Conservation (phyloP, 345 rosid genomes). For the Eucalyptus polyanthemos region DNA sequence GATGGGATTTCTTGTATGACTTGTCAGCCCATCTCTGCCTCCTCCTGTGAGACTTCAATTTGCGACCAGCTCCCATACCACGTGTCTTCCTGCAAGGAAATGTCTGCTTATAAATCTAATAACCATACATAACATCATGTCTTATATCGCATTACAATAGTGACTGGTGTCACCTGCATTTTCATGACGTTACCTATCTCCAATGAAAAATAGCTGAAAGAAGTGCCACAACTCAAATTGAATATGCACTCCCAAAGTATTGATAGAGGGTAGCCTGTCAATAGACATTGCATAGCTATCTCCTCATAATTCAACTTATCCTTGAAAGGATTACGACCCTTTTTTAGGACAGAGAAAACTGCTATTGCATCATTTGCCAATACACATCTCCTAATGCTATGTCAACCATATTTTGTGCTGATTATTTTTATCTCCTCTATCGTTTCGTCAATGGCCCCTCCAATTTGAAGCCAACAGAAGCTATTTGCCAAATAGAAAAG, state of each 20-base stretch:
- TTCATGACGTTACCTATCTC: neutral
- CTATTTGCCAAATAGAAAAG: neutral
- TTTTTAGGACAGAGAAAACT: neutral
- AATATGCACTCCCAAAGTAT: neutral
- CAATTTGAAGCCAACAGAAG: neutral
- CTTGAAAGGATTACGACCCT: neutral
- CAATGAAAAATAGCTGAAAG: neutral
- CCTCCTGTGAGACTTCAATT: constrained; percentile 67
- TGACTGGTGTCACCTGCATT: neutral
- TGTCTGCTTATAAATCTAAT: neutral
- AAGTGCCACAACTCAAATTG: neutral
- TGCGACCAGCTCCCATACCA: constrained; percentile 83
- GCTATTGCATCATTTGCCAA: neutral
- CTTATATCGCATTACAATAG: neutral
- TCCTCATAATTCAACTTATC: neutral
- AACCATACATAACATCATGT: neutral
- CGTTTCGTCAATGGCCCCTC: neutral
- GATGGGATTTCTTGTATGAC: constrained; percentile 74
- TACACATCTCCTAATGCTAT: neutral
- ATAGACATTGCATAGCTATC: neutral
- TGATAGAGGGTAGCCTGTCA: neutral
- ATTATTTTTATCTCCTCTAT: neutral
- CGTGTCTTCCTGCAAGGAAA: constrained; percentile 46
- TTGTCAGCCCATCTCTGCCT: constrained; percentile 94
- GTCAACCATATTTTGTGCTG: neutral